A percentile compares a stretch with the other conserved stretches of the same genome.
Evolutionary conservation across 2,329 filamentous ascomycete species (phyloP).

Genomic region (Pseudocercospora vitis): DNA sequence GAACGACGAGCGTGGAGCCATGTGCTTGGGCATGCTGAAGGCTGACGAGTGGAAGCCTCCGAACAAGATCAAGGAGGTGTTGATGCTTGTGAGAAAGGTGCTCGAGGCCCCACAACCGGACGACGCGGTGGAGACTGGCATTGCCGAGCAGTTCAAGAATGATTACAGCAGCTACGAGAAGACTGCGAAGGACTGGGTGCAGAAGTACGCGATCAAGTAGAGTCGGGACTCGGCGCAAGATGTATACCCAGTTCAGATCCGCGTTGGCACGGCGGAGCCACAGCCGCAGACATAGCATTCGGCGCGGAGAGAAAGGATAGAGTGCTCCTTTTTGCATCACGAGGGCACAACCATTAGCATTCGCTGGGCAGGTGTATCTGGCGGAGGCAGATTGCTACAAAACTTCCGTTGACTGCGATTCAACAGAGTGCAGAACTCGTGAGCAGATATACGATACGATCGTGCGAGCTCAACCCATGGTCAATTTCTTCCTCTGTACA

Average conservation of each 20-base stretch:
- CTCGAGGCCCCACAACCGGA: slow-evolving; percentile 81
- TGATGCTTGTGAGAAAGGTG: slow-evolving; percentile 73
- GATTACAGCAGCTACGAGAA: slow-evolving; percentile 70
- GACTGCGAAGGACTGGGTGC: slow-evolving; percentile 71
- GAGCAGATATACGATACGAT: too few relatives aligned
- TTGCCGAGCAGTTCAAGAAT: slow-evolving; percentile 78
- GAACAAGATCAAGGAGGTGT: slow-evolving; percentile 70
- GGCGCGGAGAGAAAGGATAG: background rate
- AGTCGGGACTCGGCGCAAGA: too few relatives aligned
- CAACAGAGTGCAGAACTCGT: too few relatives aligned
- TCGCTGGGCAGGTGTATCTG: too few relatives aligned
- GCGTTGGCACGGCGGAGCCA: too few relatives aligned
- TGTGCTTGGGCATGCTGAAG: slow-evolving; percentile 83
- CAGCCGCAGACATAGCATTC: background rate
- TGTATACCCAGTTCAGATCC: too few relatives aligned
- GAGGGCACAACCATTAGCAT: background rate
- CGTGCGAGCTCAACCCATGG: too few relatives aligned
- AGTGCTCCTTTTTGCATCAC: background rate
- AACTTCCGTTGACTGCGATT: too few relatives aligned
- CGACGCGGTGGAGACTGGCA: slow-evolving; percentile 81
- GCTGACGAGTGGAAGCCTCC: slow-evolving; percentile 90
- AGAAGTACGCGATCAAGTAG: slow-evolving; percentile 77
- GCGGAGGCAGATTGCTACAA: too few relatives aligned
- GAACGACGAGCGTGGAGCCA: slow-evolving; percentile 79
- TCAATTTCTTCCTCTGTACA: too few relatives aligned